These are phyloP conservation scores for Colletotrichum kahawae DNA, from an alignment of 2,329 filamentous ascomycete species.

Conservation along the genomic window DNA sequence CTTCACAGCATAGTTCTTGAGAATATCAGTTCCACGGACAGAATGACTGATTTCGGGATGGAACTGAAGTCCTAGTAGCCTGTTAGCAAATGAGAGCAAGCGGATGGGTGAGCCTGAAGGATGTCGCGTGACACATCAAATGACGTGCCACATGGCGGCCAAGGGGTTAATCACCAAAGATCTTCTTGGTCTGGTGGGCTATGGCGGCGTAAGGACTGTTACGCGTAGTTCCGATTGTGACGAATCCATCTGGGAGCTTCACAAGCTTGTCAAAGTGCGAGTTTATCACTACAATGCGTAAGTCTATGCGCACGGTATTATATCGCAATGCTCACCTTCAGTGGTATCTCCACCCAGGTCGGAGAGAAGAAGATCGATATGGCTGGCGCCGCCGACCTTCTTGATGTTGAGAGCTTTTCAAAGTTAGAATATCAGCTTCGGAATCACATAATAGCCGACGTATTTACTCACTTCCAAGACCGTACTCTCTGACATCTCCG, in stretches of 20 bases:
- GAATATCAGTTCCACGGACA: conserved; percentile 68
- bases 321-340: conserved; percentile 40
- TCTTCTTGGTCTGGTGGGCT: conserved; percentile 70
- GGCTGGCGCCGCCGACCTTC: conserved; percentile 56
- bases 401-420: conserved; percentile 56
- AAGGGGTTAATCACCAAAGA: conserved; percentile 59
- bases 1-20: conserved; percentile 82
- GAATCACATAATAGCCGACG: not conserved
- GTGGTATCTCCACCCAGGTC: conserved; percentile 70
- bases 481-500: conserved; percentile 24
- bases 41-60: conserved; percentile 79
- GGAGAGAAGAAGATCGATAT: conserved; percentile 79
- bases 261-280: conserved; percentile 87
- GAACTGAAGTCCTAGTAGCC: conserved; percentile 71
- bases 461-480: not conserved
- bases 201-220: conserved; percentile 85
- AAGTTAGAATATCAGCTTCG: conserved; percentile 33
- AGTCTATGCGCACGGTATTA: not conserved
- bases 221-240: conserved; percentile 73
- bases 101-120: not conserved
- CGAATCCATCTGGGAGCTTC: conserved; percentile 74
- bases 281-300: conserved; percentile 69
- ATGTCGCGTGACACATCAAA: not conserved
- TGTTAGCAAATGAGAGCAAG: not conserved
- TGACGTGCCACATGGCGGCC: not conserved